These are phyloP conservation scores for Phytomonas francai DNA, from an alignment of 208 protist genomes.

Conservation along the genomic window DNA sequence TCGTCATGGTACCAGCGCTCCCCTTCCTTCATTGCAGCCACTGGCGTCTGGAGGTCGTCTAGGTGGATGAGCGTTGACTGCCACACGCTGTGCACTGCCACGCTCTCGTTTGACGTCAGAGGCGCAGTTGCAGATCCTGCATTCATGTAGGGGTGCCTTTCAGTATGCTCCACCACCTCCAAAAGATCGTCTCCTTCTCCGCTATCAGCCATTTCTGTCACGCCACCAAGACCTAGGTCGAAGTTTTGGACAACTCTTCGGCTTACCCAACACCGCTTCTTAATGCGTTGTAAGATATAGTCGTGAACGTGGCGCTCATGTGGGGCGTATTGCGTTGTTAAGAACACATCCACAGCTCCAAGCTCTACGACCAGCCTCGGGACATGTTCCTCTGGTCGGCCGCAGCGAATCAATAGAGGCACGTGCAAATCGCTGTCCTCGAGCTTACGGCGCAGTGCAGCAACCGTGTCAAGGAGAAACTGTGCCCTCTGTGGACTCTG, in stretches of 20 bases:
- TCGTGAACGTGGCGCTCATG: constrained; percentile 76
- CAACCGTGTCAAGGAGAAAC: constrained; percentile 68
- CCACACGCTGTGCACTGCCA: constrained; percentile 70
- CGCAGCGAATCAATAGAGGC: constrained; percentile 72
- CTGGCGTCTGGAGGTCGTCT: constrained; percentile 76
- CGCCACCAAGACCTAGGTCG: neutral
- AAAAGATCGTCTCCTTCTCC: constrained; percentile 17
- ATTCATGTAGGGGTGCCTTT: neutral
- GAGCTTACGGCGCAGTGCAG: constrained; percentile 48
- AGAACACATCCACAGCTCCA: constrained; percentile 58
- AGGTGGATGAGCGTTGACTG: constrained; percentile 86
- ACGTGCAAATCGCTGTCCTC: constrained; percentile 33
- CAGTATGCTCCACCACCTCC: constrained; percentile 21
- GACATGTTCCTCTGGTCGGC: constrained; percentile 78
- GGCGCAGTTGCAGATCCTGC: neutral
- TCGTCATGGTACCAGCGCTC: constrained; percentile 88
- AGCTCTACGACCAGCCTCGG: constrained; percentile 72
- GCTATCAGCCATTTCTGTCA: neutral
- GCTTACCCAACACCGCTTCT: constrained; percentile 37
- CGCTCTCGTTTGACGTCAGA: neutral
- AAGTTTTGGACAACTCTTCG: constrained; percentile 11
- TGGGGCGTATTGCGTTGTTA: constrained; percentile 84
- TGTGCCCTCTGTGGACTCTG: constrained; percentile 72
- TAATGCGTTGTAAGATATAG: constrained; percentile 25
- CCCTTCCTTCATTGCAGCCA: constrained; percentile 69